phyloP scores from a whole-genome alignment of 441 rosid genomes.

The Cnidoscolus chayamansa region DNA sequence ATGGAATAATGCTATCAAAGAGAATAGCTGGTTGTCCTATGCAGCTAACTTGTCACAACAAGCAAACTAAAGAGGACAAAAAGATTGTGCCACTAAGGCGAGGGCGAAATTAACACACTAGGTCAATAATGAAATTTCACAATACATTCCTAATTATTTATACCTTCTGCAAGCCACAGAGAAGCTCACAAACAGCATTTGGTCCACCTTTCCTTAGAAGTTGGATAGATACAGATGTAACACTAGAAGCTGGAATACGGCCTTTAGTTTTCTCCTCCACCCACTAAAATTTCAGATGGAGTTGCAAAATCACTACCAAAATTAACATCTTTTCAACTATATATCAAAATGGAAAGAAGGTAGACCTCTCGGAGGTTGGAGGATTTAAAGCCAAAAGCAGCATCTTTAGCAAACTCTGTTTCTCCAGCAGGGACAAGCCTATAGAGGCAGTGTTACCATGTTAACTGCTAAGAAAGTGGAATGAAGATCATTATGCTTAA shows the following conservation, averaged over 20 bases:
- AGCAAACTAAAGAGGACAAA: conserved; percentile 1
- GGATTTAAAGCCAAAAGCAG: conserved; percentile 86
- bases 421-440: conserved; percentile 96
- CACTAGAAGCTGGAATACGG: conserved; percentile 56
- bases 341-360: conserved; percentile 16
- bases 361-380: conserved; percentile 84
- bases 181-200: conserved; percentile 75
- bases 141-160: not conserved
- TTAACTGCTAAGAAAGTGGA: not conserved
- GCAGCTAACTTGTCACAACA: not conserved
- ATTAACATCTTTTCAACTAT: conserved; percentile 6
- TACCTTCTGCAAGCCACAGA: conserved; percentile 84
- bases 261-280: conserved; percentile 91
- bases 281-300: conserved; percentile 54
- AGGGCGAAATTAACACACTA: not conserved
- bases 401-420: conserved; percentile 95
- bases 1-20: not conserved
- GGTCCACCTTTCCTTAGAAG: conserved; percentile 90
- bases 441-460: conserved; percentile 23
- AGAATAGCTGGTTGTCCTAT: not conserved
- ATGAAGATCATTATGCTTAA: conserved; percentile 15
- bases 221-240: conserved; percentile 73
- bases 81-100: not conserved
- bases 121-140: not conserved
- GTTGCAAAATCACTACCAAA: conserved; percentile 18